These are phyloP conservation scores for Botrytis aclada DNA, from an alignment of 2,329 filamentous ascomycete species.

Conservation along the genomic window DNA sequence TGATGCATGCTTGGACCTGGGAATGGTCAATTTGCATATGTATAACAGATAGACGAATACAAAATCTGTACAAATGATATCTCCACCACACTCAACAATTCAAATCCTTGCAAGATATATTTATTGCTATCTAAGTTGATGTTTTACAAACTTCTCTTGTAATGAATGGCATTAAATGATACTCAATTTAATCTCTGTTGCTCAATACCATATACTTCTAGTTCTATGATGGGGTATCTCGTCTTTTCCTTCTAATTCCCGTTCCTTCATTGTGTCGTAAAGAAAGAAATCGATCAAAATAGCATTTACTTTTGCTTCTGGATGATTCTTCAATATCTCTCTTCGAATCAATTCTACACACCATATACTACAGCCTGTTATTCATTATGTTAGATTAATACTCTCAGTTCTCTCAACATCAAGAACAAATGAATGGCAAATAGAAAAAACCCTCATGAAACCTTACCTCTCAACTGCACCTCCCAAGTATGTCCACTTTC, in stretches of 20 bases:
- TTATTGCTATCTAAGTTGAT: background rate
- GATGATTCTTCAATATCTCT: slow-evolving; percentile 73
- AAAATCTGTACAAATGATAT: slow-evolving; percentile 8
- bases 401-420: background rate
- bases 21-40: background rate
- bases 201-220: slow-evolving; percentile 88
- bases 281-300: slow-evolving; percentile 96
- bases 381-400: background rate
- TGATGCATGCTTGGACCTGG: background rate
- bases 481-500: slow-evolving; percentile 75
- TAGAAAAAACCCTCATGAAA: background rate
- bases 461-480: slow-evolving; percentile 74
- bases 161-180: background rate
- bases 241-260: slow-evolving; percentile 62
- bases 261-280: slow-evolving; percentile 89
- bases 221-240: slow-evolving; percentile 81
- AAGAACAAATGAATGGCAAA: background rate
- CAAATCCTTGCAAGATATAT: background rate
- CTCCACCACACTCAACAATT: background rate
- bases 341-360: slow-evolving; percentile 83
- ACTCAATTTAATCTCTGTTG: background rate
- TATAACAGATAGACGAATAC: slow-evolving; percentile 4
- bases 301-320: slow-evolving; percentile 73
- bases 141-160: background rate
- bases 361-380: slow-evolving; percentile 84